These are phyloP conservation scores for Arthrobotrys megalospora DNA, from an alignment of 2,329 filamentous ascomycete genomes.

Conservation along the genomic window DNA sequence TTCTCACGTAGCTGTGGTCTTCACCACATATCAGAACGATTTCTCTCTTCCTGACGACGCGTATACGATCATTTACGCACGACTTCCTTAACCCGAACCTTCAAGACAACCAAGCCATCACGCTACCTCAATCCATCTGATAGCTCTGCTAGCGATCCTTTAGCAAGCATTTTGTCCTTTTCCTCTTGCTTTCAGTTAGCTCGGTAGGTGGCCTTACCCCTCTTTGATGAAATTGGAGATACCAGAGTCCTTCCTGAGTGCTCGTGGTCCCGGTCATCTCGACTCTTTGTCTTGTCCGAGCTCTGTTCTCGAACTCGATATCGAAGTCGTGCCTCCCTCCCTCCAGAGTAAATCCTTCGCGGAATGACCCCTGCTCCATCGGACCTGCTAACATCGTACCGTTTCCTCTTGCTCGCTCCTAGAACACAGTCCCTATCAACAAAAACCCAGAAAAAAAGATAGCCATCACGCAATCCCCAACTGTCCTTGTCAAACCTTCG, in stretches of 20 bases:
- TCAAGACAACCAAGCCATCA: constrained; percentile 47
- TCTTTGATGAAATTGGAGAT: constrained; percentile 28
- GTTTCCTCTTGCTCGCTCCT: neutral
- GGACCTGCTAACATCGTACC: constrained; percentile 32
- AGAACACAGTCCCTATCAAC: constrained; percentile 56
- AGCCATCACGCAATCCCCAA: constrained; percentile 45
- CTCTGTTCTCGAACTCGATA: constrained; percentile 24
- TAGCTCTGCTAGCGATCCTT: constrained; percentile 61
- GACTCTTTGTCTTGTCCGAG: constrained; percentile 11
- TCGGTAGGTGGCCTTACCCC: constrained; percentile 48
- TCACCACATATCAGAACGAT: constrained; percentile 57
- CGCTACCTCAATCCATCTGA: constrained; percentile 45
- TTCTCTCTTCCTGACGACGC: constrained; percentile 56
- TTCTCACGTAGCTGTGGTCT: constrained; percentile 56
- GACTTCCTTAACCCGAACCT: constrained; percentile 55
- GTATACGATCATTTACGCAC: constrained; percentile 62
- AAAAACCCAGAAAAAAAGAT: constrained; percentile 49
- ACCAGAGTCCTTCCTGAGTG: constrained; percentile 32
- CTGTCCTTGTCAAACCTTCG: constrained; percentile 52
- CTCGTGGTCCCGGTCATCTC: constrained; percentile 30
- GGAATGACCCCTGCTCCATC: neutral
- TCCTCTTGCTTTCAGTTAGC: constrained; percentile 38
- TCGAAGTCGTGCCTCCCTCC: neutral
- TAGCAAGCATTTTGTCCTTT: constrained; percentile 54
- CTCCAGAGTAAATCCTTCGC: too few relatives aligned